Evolutionary conservation across 2,329 filamentous ascomycete species (phyloP).

Genomic region (Calcarisporium arbuscula): DNA sequence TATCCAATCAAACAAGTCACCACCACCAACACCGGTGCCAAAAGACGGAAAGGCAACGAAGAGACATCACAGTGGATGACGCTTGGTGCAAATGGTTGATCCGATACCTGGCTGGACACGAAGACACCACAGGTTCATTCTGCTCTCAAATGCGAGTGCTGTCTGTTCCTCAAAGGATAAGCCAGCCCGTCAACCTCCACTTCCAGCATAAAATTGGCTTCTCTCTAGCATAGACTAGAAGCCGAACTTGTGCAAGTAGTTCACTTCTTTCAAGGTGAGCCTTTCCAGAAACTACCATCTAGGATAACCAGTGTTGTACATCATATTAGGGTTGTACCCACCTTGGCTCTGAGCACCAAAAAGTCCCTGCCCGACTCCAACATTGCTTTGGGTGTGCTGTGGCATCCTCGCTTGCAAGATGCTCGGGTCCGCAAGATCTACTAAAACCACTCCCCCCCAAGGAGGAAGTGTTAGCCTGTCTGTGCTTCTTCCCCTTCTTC

Average conservation of each 20-base stretch:
- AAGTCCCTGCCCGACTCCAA: conserved; percentile 80
- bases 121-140: too few species aligned
- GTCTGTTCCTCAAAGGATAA: too few species aligned
- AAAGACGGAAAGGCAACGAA: too few species aligned
- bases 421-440: conserved; percentile 99
- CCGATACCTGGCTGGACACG: too few species aligned
- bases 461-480: conserved; percentile 99
- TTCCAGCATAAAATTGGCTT: too few species aligned
- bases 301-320: conserved; percentile 68
- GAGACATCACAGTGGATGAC: too few species aligned
- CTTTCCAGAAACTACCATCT: conserved; percentile 50
- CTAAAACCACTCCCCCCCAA: conserved; percentile 97
- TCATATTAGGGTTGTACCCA: conserved; percentile 86
- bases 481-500: conserved; percentile 99
- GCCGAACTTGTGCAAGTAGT: too few species aligned
- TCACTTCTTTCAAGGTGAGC: conserved; percentile 16
- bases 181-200: too few species aligned
- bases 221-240: too few species aligned
- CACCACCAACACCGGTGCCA: too few species aligned
- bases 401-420: conserved; percentile 98
- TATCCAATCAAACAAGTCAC: too few species aligned
- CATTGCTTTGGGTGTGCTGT: conserved; percentile 75
- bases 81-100: conserved; percentile 26
- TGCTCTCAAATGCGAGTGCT: too few species aligned
- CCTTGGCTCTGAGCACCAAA: conserved; percentile 86